A percentile compares a stretch with the other conserved stretches of the same genome.
phyloP scores from a whole-genome alignment of 164 flowering plant genomes.

The Chloranthus sessilifolius region DNA sequence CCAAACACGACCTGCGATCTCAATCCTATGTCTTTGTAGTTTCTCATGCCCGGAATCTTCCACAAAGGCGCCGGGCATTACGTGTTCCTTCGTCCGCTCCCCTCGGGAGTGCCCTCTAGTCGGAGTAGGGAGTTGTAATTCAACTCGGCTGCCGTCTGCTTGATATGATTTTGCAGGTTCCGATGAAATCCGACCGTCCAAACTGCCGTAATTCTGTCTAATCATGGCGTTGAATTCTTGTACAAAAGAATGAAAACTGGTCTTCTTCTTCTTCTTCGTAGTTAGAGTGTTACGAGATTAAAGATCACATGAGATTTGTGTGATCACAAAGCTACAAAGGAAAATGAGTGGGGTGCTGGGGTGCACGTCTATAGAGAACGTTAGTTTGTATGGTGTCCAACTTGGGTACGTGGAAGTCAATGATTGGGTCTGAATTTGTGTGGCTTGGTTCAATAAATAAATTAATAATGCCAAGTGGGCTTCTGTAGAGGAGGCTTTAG shows the following conservation, averaged over 20 bases:
- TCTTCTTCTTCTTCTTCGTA: neutral
- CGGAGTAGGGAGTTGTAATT: neutral
- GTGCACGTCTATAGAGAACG: too few relatives aligned
- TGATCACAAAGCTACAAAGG: too few relatives aligned
- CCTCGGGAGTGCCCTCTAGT: neutral
- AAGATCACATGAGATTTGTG: too few relatives aligned
- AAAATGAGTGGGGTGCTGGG: too few relatives aligned
- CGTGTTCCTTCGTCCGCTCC: neutral
- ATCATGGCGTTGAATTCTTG: neutral
- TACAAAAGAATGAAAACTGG: neutral
- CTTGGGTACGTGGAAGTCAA: too few relatives aligned
- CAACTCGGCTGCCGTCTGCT: neutral
- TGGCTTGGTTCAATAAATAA: too few relatives aligned
- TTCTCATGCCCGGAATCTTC: slow-evolving; percentile 33
- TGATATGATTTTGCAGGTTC: slow-evolving; percentile 6
- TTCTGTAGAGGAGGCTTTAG: too few relatives aligned
- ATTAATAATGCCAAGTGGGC: too few relatives aligned
- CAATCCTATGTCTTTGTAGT: slow-evolving; percentile 38
- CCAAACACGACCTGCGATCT: slow-evolving; percentile 40
- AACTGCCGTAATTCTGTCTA: neutral
- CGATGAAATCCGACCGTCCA: neutral
- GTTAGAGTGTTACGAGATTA: too few relatives aligned
- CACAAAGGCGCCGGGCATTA: neutral
- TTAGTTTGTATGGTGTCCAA: too few relatives aligned
- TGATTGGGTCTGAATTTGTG: too few relatives aligned